Percentiles rank a stretch among this genome's conserved stretches.
Evolutionary conservation across 352 stramenopile genomes (phyloP).

Genomic region (Aphanomyces invadans): DNA sequence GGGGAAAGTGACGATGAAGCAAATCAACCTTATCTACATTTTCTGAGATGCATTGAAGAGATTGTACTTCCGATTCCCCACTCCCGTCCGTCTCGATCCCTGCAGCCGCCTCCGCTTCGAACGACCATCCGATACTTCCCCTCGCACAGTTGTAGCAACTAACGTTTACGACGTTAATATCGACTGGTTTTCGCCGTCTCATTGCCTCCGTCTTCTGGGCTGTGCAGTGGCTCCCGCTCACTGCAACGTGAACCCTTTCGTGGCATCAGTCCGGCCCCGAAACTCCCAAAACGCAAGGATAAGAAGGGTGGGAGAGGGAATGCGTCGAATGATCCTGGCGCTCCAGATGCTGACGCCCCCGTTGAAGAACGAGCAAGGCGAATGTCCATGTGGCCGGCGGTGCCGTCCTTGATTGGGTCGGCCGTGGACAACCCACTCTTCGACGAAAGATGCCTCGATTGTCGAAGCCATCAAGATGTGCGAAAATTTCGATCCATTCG

Average conservation of each 20-base stretch:
- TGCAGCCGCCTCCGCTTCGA: not conserved
- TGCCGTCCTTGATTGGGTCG: not conserved
- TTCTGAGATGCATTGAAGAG: slow-evolving; percentile 41
- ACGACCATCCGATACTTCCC: slow-evolving; percentile 29
- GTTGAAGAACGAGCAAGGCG: not conserved
- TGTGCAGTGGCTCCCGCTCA: no score
- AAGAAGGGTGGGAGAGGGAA: no score
- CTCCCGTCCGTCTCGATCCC: not conserved
- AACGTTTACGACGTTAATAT: no score
- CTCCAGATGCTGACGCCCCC: no score
- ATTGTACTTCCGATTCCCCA: slow-evolving; percentile 33
- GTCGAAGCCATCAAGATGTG: not conserved
- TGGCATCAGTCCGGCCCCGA: no score
- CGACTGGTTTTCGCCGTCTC: no score
- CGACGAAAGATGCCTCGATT: not conserved
- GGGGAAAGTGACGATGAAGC: slow-evolving; percentile 56
- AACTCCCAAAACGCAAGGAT: no score
- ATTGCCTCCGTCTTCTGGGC: no score
- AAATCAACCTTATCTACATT: slow-evolving; percentile 63
- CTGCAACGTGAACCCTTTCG: no score
- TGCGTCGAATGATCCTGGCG: no score
- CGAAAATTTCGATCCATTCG: not conserved
- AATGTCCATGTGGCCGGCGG: not conserved
- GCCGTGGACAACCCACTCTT: not conserved
- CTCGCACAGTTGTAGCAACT: no score